Conservation (phyloP, 75 land plant genomes). For the Chamaecyparis obtusa region DNA sequence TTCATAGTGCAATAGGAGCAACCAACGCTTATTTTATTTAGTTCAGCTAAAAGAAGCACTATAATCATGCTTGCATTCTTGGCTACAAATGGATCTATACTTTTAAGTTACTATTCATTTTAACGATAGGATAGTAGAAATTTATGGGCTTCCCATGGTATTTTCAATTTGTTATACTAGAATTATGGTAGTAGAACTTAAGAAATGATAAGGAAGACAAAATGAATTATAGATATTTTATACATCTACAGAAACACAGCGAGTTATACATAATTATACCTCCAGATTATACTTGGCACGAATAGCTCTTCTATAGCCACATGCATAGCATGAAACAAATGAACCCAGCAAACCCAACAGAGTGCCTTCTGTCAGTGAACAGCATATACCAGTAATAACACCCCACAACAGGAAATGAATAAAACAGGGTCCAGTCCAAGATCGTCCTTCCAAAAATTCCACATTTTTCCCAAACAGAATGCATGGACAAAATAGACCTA, state of each 20-base stretch:
- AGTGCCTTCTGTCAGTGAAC: conserved; percentile 56
- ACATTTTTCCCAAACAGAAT: conserved; percentile 80
- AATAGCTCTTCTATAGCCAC: conserved; percentile 61
- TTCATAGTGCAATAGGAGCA: neutral
- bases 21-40: neutral
- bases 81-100: neutral
- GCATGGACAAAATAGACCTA: conserved; percentile 87
- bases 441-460: conserved; percentile 70
- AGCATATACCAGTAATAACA: conserved; percentile 60
- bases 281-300: conserved; percentile 69
- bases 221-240: neutral
- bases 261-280: conserved; percentile 33
- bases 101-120: neutral
- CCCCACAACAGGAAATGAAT: conserved; percentile 74
- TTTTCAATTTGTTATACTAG: neutral
- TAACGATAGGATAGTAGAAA: neutral
- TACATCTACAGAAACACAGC: neutral
- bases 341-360: conserved; percentile 61
- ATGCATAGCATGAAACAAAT: conserved; percentile 83
- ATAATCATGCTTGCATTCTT: neutral
- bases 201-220: neutral
- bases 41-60: neutral
- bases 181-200: neutral
- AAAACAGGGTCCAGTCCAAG: conserved; percentile 63
- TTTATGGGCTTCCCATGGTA: neutral